These are phyloP conservation scores for Citrullus amarus DNA, from an alignment of 306 rosid species.

Conservation along the genomic window DNA sequence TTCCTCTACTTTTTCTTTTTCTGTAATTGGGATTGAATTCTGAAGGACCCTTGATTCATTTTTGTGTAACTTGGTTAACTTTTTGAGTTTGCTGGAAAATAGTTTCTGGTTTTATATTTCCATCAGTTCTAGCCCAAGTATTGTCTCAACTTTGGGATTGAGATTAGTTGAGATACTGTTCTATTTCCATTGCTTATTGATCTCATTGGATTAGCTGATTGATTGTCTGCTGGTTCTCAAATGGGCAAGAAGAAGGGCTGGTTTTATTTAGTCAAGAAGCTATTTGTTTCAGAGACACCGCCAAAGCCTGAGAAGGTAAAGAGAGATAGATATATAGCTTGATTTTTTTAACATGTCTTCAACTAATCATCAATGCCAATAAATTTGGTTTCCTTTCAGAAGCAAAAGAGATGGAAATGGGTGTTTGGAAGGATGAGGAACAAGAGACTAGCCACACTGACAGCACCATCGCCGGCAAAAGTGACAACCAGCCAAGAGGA, in stretches of 20 bases:
- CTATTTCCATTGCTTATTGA: constrained; percentile 1
- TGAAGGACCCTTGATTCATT: neutral
- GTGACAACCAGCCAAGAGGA: constrained; percentile 15
- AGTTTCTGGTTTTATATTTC: neutral
- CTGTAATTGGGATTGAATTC: neutral
- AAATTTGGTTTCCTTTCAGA: constrained; percentile 16
- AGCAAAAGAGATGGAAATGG: constrained; percentile 80
- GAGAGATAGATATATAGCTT: neutral
- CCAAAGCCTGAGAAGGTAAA: constrained; percentile 55
- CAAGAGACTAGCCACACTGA: constrained; percentile 42
- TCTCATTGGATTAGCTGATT: constrained; percentile 5
- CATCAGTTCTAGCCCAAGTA: neutral
- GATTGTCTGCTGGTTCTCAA: constrained; percentile 11
- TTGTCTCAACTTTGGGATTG: neutral
- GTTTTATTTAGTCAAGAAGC: constrained; percentile 62
- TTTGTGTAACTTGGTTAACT: neutral
- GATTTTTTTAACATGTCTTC: neutral
- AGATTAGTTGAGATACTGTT: neutral
- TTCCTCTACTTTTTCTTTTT: neutral
- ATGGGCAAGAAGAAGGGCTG: constrained; percentile 81
- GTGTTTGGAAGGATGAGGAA: constrained; percentile 47
- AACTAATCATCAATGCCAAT: neutral
- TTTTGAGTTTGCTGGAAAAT: neutral
- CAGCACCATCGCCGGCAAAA: constrained; percentile 30
- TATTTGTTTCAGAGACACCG: constrained; percentile 48